Evolutionary conservation across 441 rosid genomes (phyloP), one percentile per base, ranked within the genome.

Genomic region (Biscutella auriculata): DNA sequence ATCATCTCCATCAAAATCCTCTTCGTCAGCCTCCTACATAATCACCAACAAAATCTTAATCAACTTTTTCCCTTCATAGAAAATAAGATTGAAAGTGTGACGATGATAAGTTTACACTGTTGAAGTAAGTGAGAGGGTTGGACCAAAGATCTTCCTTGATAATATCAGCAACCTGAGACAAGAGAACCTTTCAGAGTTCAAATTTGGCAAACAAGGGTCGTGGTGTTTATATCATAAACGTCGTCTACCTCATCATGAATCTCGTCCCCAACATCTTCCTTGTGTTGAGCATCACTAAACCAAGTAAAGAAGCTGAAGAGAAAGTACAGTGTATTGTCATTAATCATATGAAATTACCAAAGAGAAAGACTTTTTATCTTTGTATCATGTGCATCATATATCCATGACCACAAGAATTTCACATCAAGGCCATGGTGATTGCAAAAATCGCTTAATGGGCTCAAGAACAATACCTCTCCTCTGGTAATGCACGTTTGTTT

Each of bases 141-240:
- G 86, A 77, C 97, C 97, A 92, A n/a, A 92, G 48, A 61, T 86
- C 98, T 71, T 92, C 98, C 82, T 84, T 92, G 51, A 92, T 86
- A 8, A 92, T 77, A 69, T 92, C 97, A 3, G 98, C 95, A 48
- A 91, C 71, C 98, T 91, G 93, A 65, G 70, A 29, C 34, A 13
- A 29, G 6, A 51, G 14, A 4, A 35, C n/a, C 33, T 28, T 8
- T 11, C 29, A 0, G 42, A 28, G 35, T 59, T 51, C 56, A 51
- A 28, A 35, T 1, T 14, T 47, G 6, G 17, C 17, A 57, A 46
- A n/a, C n/a, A n/a, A n/a, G n/a, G n/a, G n/a, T n/a, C n/a, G n/a
- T n/a, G n/a, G n/a, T n/a, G n/a, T n/a, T n/a, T n/a, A n/a, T n/a
- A n/a, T n/a, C n/a, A n/a, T n/a, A n/a, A n/a, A n/a, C n/a, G n/a